Base-by-base conservation (phyloP, 2,329 filamentous ascomycete species). In the Coniochaeta sp. region DNA sequence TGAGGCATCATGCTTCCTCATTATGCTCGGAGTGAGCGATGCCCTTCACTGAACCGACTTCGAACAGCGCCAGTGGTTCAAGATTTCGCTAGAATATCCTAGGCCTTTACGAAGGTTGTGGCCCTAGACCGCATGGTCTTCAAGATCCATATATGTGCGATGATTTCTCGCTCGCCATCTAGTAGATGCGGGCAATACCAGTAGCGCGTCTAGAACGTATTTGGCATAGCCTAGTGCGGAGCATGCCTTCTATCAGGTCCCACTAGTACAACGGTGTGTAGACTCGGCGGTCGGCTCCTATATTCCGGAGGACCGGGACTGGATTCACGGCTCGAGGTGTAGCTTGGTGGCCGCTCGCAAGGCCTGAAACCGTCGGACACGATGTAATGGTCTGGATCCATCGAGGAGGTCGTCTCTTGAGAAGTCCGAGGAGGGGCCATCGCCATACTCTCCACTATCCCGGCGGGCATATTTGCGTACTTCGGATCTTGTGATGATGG, bases 351-450 rank as follows among this genome's bases (percentile, higher is more conserved):
- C 5, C 61, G 43, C 26, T 64, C 62, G 1, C 61, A 60, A 4
- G 65, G 61, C 17, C 63, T 63, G 59, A 67, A 68, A 12, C 65
- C 65, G 28, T 68, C 67, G 22, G 67, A 64, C n/a, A 68, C 64
- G 11, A 67, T 59, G 26, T 65, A 67, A 2, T 61, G 44, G 24
- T 67, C 63, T 11, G 60, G 31, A 24, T 64, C 62, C 38, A 65
- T 47, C 1, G 66, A 67, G 36, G 63, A 66, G 1, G 61, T 63
- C 22, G 67, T 66, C 59, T 67, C 67, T 24, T 63, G 40, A 1
- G 67, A 68, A 8, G 57, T 38, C 31, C 54, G 54, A 8, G 54
- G 31, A 4, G 56, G 38, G 19, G 22, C 38, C 2, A 58, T 19
- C 26, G 14, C 36, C 56, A 58, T 58, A 34, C 38, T 44, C 19